Conservation (phyloP, 371 early-diverging fungal genomes). For the Syncephalastrum sp. region DNA sequence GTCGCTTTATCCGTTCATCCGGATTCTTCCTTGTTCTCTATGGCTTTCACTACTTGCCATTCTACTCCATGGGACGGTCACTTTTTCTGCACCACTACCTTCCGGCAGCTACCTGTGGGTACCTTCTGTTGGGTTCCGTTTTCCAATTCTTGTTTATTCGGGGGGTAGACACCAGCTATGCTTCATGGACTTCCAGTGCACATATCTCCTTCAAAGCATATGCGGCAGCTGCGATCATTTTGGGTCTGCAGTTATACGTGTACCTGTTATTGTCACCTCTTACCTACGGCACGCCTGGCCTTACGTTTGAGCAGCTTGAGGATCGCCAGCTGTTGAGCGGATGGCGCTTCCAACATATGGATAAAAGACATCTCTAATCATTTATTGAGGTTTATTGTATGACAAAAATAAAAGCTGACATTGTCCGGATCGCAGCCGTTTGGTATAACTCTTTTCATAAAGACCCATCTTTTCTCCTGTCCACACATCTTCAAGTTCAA, state of each 20-base stretch:
- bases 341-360: no score
- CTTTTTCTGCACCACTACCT: constrained; percentile 98
- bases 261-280: constrained; percentile 64
- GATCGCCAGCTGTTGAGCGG: constrained; percentile 64
- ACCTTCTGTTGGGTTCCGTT: constrained; percentile 65
- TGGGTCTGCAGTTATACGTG: constrained; percentile 41
- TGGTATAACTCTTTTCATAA: constrained; percentile 11
- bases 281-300: constrained; percentile 61
- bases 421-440: constrained; percentile 22
- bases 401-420: constrained; percentile 25
- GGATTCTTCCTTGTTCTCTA: constrained; percentile 88
- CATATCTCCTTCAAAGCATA: constrained; percentile 22
- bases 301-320: constrained; percentile 55
- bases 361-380: no score
- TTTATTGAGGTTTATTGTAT: no score
- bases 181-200: constrained; percentile 6
- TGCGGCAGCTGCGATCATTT: constrained; percentile 40
- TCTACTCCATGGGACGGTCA: constrained; percentile 93
- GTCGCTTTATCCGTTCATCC: constrained; percentile 59
- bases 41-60: constrained; percentile 91
- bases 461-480: constrained; percentile 20
- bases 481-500: constrained; percentile 25
- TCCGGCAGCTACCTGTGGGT: constrained; percentile 78
- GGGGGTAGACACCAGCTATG: neutral
- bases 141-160: constrained; percentile 58